Evolutionary conservation across 257 asterid genomes (phyloP).

Genomic region (Rubia yunnanensis): DNA sequence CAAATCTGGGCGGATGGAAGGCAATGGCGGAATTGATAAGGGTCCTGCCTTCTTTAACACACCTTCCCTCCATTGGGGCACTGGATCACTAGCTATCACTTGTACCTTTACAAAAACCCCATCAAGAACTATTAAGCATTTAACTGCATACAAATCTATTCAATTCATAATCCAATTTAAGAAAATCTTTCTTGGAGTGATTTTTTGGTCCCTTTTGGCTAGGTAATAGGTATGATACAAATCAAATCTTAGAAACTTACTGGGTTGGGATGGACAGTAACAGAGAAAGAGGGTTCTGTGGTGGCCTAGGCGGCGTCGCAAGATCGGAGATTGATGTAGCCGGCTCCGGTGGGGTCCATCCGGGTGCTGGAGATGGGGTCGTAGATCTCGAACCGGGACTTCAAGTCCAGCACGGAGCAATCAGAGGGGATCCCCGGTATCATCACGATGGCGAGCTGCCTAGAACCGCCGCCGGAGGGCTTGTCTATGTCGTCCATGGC

Average conservation of each 20-base stretch:
- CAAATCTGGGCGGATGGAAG: too few relatives aligned
- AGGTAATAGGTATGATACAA: neutral
- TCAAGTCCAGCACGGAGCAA: slow-evolving; percentile 87
- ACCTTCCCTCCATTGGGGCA: slow-evolving; percentile 53
- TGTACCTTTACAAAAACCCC: slow-evolving; percentile 50
- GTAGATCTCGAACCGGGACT: slow-evolving; percentile 87
- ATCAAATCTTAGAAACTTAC: slow-evolving; percentile 26
- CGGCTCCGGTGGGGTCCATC: slow-evolving; percentile 74
- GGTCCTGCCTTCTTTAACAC: slow-evolving; percentile 37
- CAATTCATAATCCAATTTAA: neutral
- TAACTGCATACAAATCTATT: slow-evolving; percentile 8
- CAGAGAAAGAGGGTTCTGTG: slow-evolving; percentile 53
- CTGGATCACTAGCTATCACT: slow-evolving; percentile 72
- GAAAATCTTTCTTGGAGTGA: neutral
- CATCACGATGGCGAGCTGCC: slow-evolving; percentile 48
- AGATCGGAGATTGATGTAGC: slow-evolving; percentile 72
- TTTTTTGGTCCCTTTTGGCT: neutral
- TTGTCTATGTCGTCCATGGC: slow-evolving; percentile 15
- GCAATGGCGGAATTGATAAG: slow-evolving; percentile 11
- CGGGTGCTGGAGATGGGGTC: slow-evolving; percentile 87
- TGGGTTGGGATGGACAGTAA: slow-evolving; percentile 57
- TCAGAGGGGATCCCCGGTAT: slow-evolving; percentile 64
- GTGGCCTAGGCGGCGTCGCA: slow-evolving; percentile 67
- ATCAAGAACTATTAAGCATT: slow-evolving; percentile 12
- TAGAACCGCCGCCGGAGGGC: slow-evolving; percentile 15